Evolutionary conservation across 495 filamentous ascomycete genomes (phyloP).

Genomic region (Hypoxylon crocopeplum): DNA sequence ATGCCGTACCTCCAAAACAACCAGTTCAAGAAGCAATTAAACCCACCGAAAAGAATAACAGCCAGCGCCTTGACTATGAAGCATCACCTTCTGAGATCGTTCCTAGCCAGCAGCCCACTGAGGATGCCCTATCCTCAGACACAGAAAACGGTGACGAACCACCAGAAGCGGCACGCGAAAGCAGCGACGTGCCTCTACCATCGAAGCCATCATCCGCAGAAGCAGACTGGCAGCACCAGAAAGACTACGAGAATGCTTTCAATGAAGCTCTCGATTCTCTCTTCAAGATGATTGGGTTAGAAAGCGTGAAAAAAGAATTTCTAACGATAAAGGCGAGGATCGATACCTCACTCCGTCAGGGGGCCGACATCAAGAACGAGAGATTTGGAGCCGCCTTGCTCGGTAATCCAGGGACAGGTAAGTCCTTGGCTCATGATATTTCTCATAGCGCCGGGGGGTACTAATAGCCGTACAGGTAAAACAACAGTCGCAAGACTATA

Average conservation of each 20-base stretch:
- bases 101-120: background rate
- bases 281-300: constrained; percentile 76
- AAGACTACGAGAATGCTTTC: constrained; percentile 37
- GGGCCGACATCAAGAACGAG: constrained; percentile 60
- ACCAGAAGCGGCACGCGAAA: constrained; percentile 18
- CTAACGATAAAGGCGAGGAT: constrained; percentile 71
- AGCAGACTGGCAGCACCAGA: constrained; percentile 38
- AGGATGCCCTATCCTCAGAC: background rate
- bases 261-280: constrained; percentile 63
- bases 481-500: constrained; percentile 84
- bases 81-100: background rate
- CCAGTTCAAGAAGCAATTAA: background rate
- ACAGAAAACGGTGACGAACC: background rate
- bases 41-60: background rate
- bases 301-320: constrained; percentile 71
- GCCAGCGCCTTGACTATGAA: background rate
- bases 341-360: constrained; percentile 65
- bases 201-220: constrained; percentile 21
- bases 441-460: background rate
- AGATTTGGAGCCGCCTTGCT: constrained; percentile 70
- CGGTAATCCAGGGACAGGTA: constrained; percentile 84
- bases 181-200: background rate
- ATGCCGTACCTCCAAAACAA: background rate
- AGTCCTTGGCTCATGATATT: background rate
- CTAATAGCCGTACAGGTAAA: constrained; percentile 62